Percentiles rank a stretch among this genome's conserved stretches.
phyloP scores from a whole-genome alignment of 371 early-diverging fungal genomes.

The Funneliformis caledonium region DNA sequence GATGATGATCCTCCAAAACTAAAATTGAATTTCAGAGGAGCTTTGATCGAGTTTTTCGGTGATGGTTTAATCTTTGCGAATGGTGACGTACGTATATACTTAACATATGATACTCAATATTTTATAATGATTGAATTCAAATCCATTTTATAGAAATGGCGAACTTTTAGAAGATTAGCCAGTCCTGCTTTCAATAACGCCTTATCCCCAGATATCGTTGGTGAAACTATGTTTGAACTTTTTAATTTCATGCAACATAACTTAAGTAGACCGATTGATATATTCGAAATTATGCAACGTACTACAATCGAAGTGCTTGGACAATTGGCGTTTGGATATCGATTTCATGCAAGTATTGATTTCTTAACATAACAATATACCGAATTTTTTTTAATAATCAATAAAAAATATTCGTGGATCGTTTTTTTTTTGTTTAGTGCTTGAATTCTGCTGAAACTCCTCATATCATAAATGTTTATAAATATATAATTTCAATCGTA shows the following conservation, averaged over 20 bases:
- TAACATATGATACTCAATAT: background rate
- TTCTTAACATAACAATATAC: too few species aligned
- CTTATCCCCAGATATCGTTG: background rate
- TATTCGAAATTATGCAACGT: background rate
- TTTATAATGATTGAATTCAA: background rate
- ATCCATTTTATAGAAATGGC: background rate
- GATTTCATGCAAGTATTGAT: background rate
- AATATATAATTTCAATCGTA: background rate
- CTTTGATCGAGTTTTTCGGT: background rate
- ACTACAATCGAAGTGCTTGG: background rate
- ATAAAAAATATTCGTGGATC: background rate
- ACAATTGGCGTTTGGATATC: constrained; percentile 1
- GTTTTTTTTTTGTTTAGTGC: background rate
- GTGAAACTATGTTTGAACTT: background rate
- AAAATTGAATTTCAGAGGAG: background rate
- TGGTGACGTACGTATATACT: background rate
- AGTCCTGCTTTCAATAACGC: background rate
- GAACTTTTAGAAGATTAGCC: background rate
- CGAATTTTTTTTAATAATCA: too few species aligned
- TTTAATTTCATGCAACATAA: background rate
- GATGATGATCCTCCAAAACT: background rate
- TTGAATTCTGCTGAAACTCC: background rate
- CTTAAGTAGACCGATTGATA: background rate
- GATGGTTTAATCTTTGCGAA: background rate
- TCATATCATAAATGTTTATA: background rate